These are phyloP conservation scores for Cicer bijugum DNA, from an alignment of 306 rosid species.

Conservation along the genomic window DNA sequence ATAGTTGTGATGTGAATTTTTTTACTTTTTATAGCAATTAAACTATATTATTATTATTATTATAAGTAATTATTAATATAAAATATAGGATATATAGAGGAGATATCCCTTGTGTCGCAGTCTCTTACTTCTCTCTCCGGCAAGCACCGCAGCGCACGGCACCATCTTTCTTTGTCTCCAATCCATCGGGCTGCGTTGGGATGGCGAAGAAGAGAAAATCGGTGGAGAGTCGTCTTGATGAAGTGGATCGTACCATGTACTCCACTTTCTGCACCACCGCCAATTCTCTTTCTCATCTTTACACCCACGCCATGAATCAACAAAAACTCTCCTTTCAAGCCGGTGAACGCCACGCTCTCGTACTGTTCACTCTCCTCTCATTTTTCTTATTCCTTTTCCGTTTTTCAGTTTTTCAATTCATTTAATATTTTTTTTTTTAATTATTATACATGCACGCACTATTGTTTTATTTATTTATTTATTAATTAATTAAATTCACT, in stretches of 20 bases:
- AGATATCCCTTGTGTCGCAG: too few species aligned
- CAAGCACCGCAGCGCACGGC: neutral
- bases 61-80: too few species aligned
- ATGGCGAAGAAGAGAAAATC: slow-evolving; percentile 65
- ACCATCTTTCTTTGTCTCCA: neutral
- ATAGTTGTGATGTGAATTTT: too few species aligned
- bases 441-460: neutral
- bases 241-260: slow-evolving; percentile 96
- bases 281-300: slow-evolving; percentile 91
- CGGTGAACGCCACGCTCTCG: slow-evolving; percentile 94
- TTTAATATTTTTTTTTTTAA: neutral
- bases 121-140: slow-evolving; percentile 1
- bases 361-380: neutral
- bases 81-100: too few species aligned
- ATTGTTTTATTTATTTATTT: neutral
- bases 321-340: slow-evolving; percentile 92
- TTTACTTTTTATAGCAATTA: too few species aligned
- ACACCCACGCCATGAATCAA: slow-evolving; percentile 87
- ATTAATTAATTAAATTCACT: neutral
- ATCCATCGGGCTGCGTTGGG: neutral
- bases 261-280: slow-evolving; percentile 94
- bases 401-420: neutral
- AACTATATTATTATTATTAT: too few species aligned
- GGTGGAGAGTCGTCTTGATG: slow-evolving; percentile 81
- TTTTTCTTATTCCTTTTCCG: neutral